Evolutionary conservation across 1,284 basidiomycete species (phyloP).

Genomic region (Filobasidium uniguttulatum): DNA sequence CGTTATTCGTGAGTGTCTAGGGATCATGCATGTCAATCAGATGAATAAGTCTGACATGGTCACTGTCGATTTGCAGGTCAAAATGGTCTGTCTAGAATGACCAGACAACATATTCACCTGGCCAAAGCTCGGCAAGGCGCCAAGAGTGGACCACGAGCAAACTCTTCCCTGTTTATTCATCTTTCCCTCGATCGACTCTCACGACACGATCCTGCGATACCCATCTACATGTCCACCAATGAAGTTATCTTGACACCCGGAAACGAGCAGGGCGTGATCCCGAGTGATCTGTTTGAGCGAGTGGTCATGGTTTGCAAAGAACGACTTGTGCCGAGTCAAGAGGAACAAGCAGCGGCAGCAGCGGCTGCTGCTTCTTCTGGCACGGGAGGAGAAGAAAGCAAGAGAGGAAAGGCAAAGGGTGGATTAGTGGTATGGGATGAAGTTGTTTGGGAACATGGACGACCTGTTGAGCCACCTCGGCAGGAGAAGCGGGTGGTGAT

Average conservation of each 20-base stretch:
- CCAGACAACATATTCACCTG: conserved; percentile 36
- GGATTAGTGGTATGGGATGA: conserved; percentile 15
- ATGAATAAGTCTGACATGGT: neutral
- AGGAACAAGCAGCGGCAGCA: neutral
- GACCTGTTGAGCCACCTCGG: conserved; percentile 17
- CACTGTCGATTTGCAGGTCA: conserved; percentile 15
- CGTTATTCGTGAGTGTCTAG: conserved; percentile 31
- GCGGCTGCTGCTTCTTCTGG: too few species aligned
- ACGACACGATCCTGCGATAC: conserved; percentile 20
- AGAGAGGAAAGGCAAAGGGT: conserved; percentile 5
- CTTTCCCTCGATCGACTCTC: conserved; percentile 28
- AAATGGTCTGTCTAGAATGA: conserved; percentile 32
- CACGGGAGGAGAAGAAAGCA: conserved; percentile 4
- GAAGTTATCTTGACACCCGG: conserved; percentile 36
- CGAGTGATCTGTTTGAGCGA: conserved; percentile 25
- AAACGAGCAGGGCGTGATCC: conserved; percentile 22
- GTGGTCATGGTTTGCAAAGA: conserved; percentile 20
- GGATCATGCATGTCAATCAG: neutral
- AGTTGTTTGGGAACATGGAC: conserved; percentile 28
- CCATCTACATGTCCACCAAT: conserved; percentile 31
- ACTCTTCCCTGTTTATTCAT: conserved; percentile 33
- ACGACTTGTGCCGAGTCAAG: neutral
- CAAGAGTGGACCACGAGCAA: conserved; percentile 23
- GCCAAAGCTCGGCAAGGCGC: conserved; percentile 25
- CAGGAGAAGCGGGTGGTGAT: neutral